Percentiles rank a stretch among this genome's conserved stretches.
phyloP scores from a whole-genome alignment of 345 rosid species.

The Populus nigra region DNA sequence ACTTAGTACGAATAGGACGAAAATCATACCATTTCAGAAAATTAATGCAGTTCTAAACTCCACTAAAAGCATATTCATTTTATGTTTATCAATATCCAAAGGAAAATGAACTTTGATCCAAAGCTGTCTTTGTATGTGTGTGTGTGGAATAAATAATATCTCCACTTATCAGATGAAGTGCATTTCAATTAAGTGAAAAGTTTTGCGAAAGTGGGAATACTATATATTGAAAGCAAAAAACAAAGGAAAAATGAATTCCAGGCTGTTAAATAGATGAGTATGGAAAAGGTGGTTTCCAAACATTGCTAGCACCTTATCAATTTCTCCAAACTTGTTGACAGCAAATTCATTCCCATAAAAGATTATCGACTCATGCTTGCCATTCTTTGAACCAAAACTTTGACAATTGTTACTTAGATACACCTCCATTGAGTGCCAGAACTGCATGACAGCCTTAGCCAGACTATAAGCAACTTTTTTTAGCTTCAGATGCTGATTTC shows the following conservation, averaged over 20 bases:
- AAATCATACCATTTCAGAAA: not conserved
- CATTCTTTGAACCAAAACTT: constrained; percentile 26
- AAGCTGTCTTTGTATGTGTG: not conserved
- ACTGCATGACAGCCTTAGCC: constrained; percentile 80
- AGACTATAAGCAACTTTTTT: constrained; percentile 61
- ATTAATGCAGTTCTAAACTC: not conserved
- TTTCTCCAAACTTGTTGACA: constrained; percentile 35
- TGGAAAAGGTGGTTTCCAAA: not conserved
- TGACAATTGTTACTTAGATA: constrained; percentile 37
- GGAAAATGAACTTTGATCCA: not conserved
- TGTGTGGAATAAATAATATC: not conserved
- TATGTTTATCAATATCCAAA: not conserved
- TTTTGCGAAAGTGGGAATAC: not conserved
- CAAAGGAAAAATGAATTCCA: not conserved
- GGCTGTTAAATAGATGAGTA: not conserved
- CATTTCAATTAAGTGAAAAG: not conserved
- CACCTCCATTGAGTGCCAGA: constrained; percentile 74
- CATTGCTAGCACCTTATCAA: constrained; percentile 35
- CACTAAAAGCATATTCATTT: not conserved
- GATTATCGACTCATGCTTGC: constrained; percentile 22
- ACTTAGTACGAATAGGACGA: constrained; percentile 14
- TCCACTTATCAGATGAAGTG: not conserved
- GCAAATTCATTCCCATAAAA: constrained; percentile 32
- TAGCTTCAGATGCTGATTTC: constrained; percentile 44
- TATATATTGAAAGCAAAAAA: not conserved